Conservation (phyloP, 1,139 yeast genomes). For the Nakaseomyces bracarensis region DNA sequence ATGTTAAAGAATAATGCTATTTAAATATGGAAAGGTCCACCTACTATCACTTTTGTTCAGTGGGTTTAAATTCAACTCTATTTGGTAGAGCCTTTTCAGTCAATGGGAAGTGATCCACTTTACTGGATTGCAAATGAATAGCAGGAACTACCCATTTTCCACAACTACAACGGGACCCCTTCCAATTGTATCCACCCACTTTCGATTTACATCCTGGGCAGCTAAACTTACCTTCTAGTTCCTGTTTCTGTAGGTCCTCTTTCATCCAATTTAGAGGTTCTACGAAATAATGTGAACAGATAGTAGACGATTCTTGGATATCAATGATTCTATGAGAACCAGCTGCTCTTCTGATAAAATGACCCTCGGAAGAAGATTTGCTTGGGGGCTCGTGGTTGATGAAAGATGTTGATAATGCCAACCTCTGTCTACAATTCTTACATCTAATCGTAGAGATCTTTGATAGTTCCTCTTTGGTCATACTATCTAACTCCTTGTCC, state of each 20-base stretch:
- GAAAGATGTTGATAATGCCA: slow-evolving; percentile 42
- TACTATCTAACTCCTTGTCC: slow-evolving; percentile 21
- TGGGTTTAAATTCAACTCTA: slow-evolving; percentile 19
- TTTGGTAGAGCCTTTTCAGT: slow-evolving; percentile 22
- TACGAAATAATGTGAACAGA: slow-evolving; percentile 76
- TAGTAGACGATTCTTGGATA: slow-evolving; percentile 45
- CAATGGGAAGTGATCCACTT: slow-evolving; percentile 57
- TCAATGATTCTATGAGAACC: slow-evolving; percentile 51
- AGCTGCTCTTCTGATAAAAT: slow-evolving; percentile 53
- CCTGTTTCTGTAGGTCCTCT: slow-evolving; percentile 52
- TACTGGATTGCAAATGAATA: slow-evolving; percentile 68
- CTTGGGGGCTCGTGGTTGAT: slow-evolving; percentile 56
- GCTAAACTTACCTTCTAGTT: slow-evolving; percentile 72
- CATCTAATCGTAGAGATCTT: slow-evolving; percentile 46
- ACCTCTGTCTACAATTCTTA: slow-evolving; percentile 55
- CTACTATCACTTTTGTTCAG: neutral
- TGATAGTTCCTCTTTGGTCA: slow-evolving; percentile 22
- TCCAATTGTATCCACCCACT: slow-evolving; percentile 90
- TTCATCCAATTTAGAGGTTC: slow-evolving; percentile 95
- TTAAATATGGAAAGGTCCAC: neutral
- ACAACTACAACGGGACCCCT: slow-evolving; percentile 88
- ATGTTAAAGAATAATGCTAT: no score
- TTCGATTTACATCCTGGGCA: slow-evolving; percentile 83
- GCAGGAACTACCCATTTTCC: slow-evolving; percentile 97
- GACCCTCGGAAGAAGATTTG: slow-evolving; percentile 51